Evolutionary conservation across 2,329 filamentous ascomycete genomes (phyloP).

Genomic region (Botryosphaeria dothidea): DNA sequence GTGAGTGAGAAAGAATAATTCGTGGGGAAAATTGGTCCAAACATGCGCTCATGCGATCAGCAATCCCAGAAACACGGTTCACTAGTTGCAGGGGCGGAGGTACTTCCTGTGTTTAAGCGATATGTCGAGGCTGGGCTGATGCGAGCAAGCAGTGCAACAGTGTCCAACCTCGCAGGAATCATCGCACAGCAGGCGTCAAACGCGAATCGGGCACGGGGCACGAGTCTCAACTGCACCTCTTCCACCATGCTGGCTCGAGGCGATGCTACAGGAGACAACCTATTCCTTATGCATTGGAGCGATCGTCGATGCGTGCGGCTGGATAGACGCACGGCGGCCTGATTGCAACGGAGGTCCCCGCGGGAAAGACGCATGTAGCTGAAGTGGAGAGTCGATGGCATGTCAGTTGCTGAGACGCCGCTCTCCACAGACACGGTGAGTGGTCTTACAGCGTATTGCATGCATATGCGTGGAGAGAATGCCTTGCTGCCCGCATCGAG

Average conservation of each 20-base stretch:
- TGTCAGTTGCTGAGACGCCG: neutral
- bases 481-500: neutral
- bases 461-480: neutral
- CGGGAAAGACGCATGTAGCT: neutral
- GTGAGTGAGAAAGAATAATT: neutral
- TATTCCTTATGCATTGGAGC: neutral
- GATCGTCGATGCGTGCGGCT: neutral
- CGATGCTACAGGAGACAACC: neutral
- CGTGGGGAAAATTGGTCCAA: neutral
- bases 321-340: neutral
- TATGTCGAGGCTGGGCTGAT: too few species aligned
- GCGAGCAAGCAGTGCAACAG: neutral
- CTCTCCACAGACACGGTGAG: neutral
- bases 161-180: neutral
- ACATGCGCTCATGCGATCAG: neutral
- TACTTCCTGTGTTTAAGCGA: slow-evolving; percentile 2
- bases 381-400: neutral
- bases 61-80: neutral
- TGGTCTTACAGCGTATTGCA: slow-evolving; percentile 1
- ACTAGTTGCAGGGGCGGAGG: neutral
- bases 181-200: slow-evolving; percentile 3
- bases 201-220: neutral
- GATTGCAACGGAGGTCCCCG: neutral
- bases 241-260: neutral
- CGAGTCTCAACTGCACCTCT: neutral